Evolutionary conservation across 2,329 filamentous ascomycete genomes (phyloP), one percentile per base, ranked within the genome.

Genomic region (Septoria petroselini): DNA sequence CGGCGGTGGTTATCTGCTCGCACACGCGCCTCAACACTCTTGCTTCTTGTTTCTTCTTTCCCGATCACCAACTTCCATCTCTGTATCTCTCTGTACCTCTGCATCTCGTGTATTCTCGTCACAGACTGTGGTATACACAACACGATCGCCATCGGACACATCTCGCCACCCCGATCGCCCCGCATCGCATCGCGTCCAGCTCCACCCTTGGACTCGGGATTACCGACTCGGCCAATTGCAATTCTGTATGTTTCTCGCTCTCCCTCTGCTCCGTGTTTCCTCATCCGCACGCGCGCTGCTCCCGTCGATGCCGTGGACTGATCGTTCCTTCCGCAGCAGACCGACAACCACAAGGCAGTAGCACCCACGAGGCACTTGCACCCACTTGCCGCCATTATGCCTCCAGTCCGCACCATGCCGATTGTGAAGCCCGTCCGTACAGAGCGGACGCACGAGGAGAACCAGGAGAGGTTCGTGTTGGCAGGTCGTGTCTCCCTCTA

Each of bases 391-490:
- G 37, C 48, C 18, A 55, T 39, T 41, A 67, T 67, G 65, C 65
- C 65, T 52, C 62, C 65, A 18, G 50, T 66, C 48, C 57, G 65
- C 42, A 61, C 58, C 19, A 70, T 74, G 67, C 70, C 65, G 48
- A 61, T 66, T 17, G 61, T 66, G 68, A 54, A 53, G 62, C 72
- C 73, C 23, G 64, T 74, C 52, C 75, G 88, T 81, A 86, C 84
- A 2, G 85, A 88, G 68, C 76, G 86, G 35, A 87, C 85, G 2
- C 85, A 89, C 56, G 85, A 87, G 60, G 86, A 91, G 68, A 91
- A 91, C 61, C 85, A 89, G 65, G 88, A 91, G 69, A 79, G 77
- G 76, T 79, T 15, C 5, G 35, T 31, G 12, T 11, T 11, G 8
- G 14, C 9, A 15, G n/a, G 15, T 23, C 8, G 64, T 53, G 71